Evolutionary conservation across 106 monocot species (phyloP).

Genomic region (Xerophyta viscosa): DNA sequence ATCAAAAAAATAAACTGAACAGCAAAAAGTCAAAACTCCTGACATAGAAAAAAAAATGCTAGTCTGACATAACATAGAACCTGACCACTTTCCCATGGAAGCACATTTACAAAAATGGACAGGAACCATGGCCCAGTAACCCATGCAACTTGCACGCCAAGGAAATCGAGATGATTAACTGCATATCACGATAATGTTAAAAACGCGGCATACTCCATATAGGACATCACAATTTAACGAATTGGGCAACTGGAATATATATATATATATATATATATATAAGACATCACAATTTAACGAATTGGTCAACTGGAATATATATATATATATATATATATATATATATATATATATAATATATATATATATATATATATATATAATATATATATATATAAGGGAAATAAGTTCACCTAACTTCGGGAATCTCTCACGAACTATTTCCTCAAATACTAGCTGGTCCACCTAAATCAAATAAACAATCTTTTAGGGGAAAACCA

Average conservation of each 20-base stretch:
- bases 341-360: no score
- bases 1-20: background rate
- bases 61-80: slow-evolving; percentile 31
- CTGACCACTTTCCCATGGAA: slow-evolving; percentile 99
- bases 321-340: no score
- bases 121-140: slow-evolving; percentile 99
- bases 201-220: no score
- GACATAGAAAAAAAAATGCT: no score
- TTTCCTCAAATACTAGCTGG: slow-evolving; percentile 91
- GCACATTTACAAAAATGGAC: slow-evolving; percentile 91
- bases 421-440: slow-evolving; percentile 77
- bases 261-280: no score
- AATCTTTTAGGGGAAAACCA: background rate
- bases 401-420: slow-evolving; percentile 90
- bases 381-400: no score
- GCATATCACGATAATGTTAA: slow-evolving; percentile 28
- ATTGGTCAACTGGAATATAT: background rate
- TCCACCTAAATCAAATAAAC: slow-evolving; percentile 59
- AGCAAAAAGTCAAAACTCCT: background rate
- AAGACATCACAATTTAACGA: no score
- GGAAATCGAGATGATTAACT: slow-evolving; percentile 90
- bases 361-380: no score
- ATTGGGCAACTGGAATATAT: no score
- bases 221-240: no score
- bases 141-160: slow-evolving; percentile 95